Conservation (phyloP, 495 filamentous ascomycete genomes). For the Hypoxylon lienhwacheense region DNA sequence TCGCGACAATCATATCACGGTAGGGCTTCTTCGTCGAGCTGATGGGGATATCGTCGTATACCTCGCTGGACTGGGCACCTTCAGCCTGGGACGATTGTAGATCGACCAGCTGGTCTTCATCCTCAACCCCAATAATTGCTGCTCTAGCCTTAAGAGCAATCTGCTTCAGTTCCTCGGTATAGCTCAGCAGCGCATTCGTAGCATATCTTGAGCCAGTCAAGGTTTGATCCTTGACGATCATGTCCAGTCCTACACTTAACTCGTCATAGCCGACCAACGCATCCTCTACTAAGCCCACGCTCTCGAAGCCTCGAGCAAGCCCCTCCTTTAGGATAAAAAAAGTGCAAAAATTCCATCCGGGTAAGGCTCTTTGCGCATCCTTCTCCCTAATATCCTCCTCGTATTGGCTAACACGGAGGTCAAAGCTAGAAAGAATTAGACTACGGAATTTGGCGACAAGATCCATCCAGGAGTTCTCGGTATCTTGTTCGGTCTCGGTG, state of each 20-base stretch:
- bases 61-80: slow-evolving; percentile 30
- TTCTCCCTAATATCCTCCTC: slow-evolving; percentile 96
- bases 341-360: slow-evolving; percentile 99
- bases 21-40: slow-evolving; percentile 78
- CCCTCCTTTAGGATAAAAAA: slow-evolving; percentile 98
- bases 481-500: slow-evolving; percentile 67
- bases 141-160: slow-evolving; percentile 54
- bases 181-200: slow-evolving; percentile 59
- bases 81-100: slow-evolving; percentile 44
- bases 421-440: slow-evolving; percentile 85
- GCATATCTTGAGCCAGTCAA: slow-evolving; percentile 50
- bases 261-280: slow-evolving; percentile 92
- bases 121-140: slow-evolving; percentile 39
- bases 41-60: slow-evolving; percentile 62
- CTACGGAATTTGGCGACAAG: slow-evolving; percentile 83
- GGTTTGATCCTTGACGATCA: slow-evolving; percentile 74
- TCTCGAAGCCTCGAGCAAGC: slow-evolving; percentile 89
- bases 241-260: slow-evolving; percentile 80
- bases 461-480: slow-evolving; percentile 75
- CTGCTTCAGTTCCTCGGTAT: slow-evolving; percentile 70
- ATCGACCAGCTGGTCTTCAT: slow-evolving; percentile 52
- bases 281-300: slow-evolving; percentile 93
- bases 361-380: slow-evolving; percentile 81
- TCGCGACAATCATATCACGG: slow-evolving; percentile 89
- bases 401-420: slow-evolving; percentile 87